Evolutionary conservation across 108 stramenopile genomes (phyloP), one percentile per base, ranked within the genome.

Genomic region (Pseudonitzschia delicatissima): DNA sequence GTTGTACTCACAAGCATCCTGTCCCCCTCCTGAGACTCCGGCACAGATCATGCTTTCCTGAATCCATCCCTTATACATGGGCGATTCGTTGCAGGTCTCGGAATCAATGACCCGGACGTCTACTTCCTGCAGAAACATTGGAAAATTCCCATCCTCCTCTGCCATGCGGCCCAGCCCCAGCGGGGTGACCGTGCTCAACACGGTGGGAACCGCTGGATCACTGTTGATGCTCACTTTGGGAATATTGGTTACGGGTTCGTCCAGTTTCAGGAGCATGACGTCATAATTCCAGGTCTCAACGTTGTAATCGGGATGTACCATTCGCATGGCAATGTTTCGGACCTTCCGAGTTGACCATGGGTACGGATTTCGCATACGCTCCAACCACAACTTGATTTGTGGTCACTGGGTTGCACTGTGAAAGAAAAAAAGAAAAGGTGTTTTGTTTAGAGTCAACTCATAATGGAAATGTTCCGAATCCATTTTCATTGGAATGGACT

Each of bases 41-140:
- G 77, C 75, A 33, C 78, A 76, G 23, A 85, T 52, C 59, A 67
- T 76, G 15, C 77, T 76, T 13, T 78, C 78, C 18, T 57, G 62
- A 29, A 73, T 60, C 40, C 45, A 73, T 11, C 72, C 72, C 25
- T 17, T 44, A 40, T 66, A 73, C 64, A 73, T 62, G 8, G 21
- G 21, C 5, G 57, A 33, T 27, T 37, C 11, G 48, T 66, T 73
- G 36, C 72, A 73, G 26, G 45, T 51, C 9, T 28, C 57, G 1
- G 37, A 20, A 9, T 55, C 45, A 44, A 73, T 61, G 23, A 45
- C 35, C 28, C 45, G 5, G 29, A 73, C 63, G 21, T 66, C 36
- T 8, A 73, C 72, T 33, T 73, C 59, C 33, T 66, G 72, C 17
- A 73, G 37, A 3, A 61, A 32, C 17, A 57, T 29, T 21, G 60